Evolutionary conservation across 768 basidiomycete genomes (phyloP), one percentile per base, ranked within the genome.

Genomic region (Pisolithus microcarpus): DNA sequence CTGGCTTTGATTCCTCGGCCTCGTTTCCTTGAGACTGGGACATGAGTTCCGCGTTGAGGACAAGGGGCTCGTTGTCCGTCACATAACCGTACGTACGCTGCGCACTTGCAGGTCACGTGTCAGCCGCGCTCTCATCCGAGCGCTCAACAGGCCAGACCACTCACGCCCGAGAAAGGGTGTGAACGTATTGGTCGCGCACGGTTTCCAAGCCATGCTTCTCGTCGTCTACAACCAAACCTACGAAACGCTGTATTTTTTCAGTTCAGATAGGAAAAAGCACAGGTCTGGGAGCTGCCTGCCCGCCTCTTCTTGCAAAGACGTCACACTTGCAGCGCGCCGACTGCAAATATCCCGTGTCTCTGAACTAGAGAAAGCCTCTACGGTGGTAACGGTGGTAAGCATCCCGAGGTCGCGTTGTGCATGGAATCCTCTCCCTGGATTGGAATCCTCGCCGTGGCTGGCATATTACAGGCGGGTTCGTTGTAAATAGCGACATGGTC

Each of bases 401-500:
- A 53, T 65, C 4, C 46, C 60, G 10, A 52, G 63, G 57, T 45
- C 52, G 39, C 54, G 56, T 21, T 58, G 68, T 1, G 70, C 73
- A 15, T 83, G 81, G 79, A 69, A 73, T 54, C 61, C 64, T 24
- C 57, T 83, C 11, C 43, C 59, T 2, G 64, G 75, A 7, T 66
- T 69, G 8, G 67, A 71, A 10, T 69, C 70, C 38, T 79, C 72
- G 56, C 77, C 78, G 3, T 87, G 84, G 83, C 64, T 71, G 36
- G 58, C 86, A 23, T 87, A 81, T 58, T 68, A 73, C 42, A 72
- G 70, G 54, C 72, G 72, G 63, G 84, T 86, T 54, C 45, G 76
- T 63, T 31, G 9, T 40, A 7, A 50, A 19, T 21, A 26, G 8
- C 38, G n/a, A 21, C 15, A 37, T 11, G 52, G 18, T 8, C 39